A percentile compares a stretch with the other conserved stretches of the same genome.
phyloP scores from a whole-genome alignment of 345 rosid genomes.

The Citrus sp. region DNA sequence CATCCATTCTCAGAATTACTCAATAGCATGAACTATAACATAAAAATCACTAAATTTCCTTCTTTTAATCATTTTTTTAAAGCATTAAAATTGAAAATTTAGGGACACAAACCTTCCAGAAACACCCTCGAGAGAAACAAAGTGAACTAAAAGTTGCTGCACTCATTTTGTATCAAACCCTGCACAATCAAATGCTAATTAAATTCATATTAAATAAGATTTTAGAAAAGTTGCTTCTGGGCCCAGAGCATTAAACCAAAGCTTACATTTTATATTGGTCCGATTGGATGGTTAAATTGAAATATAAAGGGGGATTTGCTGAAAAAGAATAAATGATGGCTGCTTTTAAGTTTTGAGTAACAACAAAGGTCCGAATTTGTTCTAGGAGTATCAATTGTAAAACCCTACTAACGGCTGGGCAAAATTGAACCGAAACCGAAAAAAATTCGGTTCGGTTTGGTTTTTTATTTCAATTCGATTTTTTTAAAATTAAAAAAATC shows the following conservation, averaged over 20 bases:
- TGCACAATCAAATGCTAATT: background rate
- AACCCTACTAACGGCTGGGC: background rate
- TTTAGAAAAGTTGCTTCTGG: too few relatives aligned
- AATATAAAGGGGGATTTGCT: background rate
- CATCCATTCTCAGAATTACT: background rate
- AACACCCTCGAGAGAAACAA: constrained; percentile 28
- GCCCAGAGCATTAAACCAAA: background rate
- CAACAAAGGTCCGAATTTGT: background rate
- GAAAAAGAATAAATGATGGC: too few relatives aligned
- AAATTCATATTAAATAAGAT: background rate
- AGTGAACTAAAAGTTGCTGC: constrained; percentile 31
- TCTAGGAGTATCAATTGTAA: background rate
- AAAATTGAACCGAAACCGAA: too few relatives aligned
- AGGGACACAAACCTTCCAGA: constrained; percentile 42
- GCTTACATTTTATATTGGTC: background rate
- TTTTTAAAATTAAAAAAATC: too few relatives aligned
- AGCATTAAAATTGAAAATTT: background rate
- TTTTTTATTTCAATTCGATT: too few relatives aligned
- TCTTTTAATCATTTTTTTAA: background rate
- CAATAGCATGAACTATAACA: background rate
- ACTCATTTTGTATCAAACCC: constrained; percentile 27
- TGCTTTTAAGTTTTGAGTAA: background rate
- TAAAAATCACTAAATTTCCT: background rate
- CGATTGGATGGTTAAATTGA: background rate
- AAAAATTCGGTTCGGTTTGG: too few relatives aligned